Percentiles rank a stretch among this genome's conserved stretches.
Conservation (phyloP, 2,329 filamentous ascomycete species). For the Triangularia verruculosa region DNA sequence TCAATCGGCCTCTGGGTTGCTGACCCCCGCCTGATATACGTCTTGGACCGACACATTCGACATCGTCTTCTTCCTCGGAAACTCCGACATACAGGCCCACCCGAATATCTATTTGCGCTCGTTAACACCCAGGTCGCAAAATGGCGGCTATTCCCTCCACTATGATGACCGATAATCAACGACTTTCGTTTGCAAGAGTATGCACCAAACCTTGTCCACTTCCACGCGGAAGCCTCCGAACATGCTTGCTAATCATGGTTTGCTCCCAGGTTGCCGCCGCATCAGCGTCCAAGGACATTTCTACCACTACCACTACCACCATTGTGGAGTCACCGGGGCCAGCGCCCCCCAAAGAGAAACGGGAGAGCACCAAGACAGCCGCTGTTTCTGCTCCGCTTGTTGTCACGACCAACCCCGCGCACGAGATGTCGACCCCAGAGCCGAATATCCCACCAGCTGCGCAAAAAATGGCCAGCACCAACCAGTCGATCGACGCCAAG, state of each 20-base stretch:
- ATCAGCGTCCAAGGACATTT: slow-evolving; percentile 40
- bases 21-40: slow-evolving; percentile 23
- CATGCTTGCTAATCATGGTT: slow-evolving; percentile 8
- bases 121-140: slow-evolving; percentile 27
- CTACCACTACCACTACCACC: slow-evolving; percentile 22
- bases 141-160: slow-evolving; percentile 48
- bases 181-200: slow-evolving; percentile 77
- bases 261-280: slow-evolving; percentile 45
- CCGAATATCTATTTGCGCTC: slow-evolving; percentile 13
- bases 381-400: slow-evolving; percentile 2
- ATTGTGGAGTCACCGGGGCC: slow-evolving; percentile 26
- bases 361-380: slow-evolving; percentile 8
- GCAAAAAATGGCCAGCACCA: slow-evolving; percentile 3
- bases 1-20: slow-evolving; percentile 6
- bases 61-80: slow-evolving; percentile 8
- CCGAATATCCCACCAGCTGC: slow-evolving; percentile 9
- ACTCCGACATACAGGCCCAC: slow-evolving; percentile 4
- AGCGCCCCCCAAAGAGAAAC: slow-evolving; percentile 21
- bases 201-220: slow-evolving; percentile 22
- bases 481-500: slow-evolving; percentile 20
- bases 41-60: slow-evolving; percentile 25
- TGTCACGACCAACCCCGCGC: slow-evolving; percentile 2
- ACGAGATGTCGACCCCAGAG: neutral
- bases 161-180: slow-evolving; percentile 47
- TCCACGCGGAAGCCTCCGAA: neutral